phyloP scores from a whole-genome alignment of 1,139 yeast species.

The Pichia cactophila region DNA sequence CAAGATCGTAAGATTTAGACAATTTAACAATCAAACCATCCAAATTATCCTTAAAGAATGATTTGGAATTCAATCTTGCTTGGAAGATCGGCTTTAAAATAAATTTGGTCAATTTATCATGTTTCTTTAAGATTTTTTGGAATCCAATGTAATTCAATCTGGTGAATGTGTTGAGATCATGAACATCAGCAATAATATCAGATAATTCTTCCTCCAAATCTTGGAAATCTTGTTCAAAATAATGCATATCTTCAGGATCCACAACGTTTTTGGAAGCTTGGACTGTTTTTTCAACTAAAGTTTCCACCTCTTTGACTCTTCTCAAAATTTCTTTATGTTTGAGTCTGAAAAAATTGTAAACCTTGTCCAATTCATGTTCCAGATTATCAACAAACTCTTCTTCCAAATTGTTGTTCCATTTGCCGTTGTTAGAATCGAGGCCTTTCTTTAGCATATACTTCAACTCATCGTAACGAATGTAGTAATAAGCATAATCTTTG shows the following conservation, averaged over 20 bases:
- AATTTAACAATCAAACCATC: constrained; percentile 83
- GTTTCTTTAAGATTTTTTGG: constrained; percentile 91
- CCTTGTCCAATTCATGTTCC: constrained; percentile 83
- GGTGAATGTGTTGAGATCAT: constrained; percentile 89
- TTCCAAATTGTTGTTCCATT: constrained; percentile 72
- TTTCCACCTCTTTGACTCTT: constrained; percentile 74
- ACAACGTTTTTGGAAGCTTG: constrained; percentile 24
- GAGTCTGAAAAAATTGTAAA: constrained; percentile 80
- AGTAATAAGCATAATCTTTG: constrained; percentile 82
- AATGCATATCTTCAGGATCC: constrained; percentile 29
- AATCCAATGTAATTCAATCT: constrained; percentile 92
- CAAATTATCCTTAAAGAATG: constrained; percentile 91
- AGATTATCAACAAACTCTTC: constrained; percentile 68
- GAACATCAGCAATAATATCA: constrained; percentile 94
- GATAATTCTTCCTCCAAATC: constrained; percentile 85
- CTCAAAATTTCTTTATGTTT: constrained; percentile 78
- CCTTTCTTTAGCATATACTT: constrained; percentile 72
- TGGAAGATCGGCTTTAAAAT: constrained; percentile 86
- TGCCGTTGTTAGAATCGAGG: constrained; percentile 32
- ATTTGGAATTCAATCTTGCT: constrained; percentile 84
- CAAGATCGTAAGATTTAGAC: constrained; percentile 83
- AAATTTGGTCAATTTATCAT: constrained; percentile 80
- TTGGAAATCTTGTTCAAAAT: constrained; percentile 78
- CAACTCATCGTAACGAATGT: constrained; percentile 83
- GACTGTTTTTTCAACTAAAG: constrained; percentile 28